These are phyloP conservation scores for Aaosphaeria arxii DNA, from an alignment of 2,329 filamentous ascomycete genomes.

Conservation along the genomic window DNA sequence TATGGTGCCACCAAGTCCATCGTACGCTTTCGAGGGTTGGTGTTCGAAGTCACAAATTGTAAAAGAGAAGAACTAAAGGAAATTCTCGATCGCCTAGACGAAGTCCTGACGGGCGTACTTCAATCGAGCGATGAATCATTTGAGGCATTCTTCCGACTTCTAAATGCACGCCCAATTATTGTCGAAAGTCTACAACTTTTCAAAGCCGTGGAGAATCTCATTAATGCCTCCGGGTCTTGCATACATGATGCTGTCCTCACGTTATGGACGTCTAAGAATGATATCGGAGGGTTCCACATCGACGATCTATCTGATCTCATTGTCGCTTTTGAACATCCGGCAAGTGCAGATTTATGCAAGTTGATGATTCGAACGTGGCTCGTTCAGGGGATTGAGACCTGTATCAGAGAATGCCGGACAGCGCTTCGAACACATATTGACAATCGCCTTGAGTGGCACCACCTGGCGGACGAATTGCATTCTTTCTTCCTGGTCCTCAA, in stretches of 20 bases:
- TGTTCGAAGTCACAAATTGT: constrained; percentile 18
- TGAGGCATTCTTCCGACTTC: constrained; percentile 17
- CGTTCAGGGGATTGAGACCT: constrained; percentile 18
- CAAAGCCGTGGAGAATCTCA: constrained; percentile 15
- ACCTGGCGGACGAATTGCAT: constrained; percentile 18
- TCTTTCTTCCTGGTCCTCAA: constrained; percentile 15
- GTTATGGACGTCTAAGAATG: constrained; percentile 6
- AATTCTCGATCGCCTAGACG: constrained; percentile 11
- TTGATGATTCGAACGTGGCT: constrained; percentile 16
- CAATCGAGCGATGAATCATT: constrained; percentile 5
- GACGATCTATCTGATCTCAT: constrained; percentile 15
- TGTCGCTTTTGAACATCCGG: constrained; percentile 9
- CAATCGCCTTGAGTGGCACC: constrained; percentile 10
- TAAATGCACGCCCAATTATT: constrained; percentile 14
- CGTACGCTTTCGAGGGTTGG: constrained; percentile 14
- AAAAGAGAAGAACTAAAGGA: constrained; percentile 14
- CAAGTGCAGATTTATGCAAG: constrained; percentile 10
- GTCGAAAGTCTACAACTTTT: constrained; percentile 17
- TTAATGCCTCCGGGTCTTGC: constrained; percentile 5
- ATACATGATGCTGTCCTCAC: constrained; percentile 10
- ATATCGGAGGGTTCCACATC: constrained; percentile 17
- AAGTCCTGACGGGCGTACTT: constrained; percentile 6
- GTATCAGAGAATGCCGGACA: constrained; percentile 18
- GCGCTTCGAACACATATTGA: constrained; percentile 17
- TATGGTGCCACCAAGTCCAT: constrained; percentile 12